A percentile compares a stretch with the other conserved stretches of the same genome.
These are phyloP conservation scores for Candida dajiaensis DNA, from an alignment of 805 yeast genomes.

Conservation along the genomic window DNA sequence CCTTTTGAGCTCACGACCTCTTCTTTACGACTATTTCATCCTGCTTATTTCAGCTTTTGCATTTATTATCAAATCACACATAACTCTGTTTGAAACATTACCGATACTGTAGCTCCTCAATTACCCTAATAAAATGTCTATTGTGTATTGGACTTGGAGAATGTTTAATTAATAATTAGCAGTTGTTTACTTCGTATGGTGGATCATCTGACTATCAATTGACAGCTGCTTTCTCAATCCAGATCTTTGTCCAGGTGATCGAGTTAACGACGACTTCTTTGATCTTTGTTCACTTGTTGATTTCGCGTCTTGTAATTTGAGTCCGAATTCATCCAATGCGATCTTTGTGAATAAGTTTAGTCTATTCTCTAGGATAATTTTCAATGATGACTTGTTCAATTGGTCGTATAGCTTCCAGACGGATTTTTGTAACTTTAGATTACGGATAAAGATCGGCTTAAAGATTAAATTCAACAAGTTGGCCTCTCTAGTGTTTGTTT, in stretches of 20 bases:
- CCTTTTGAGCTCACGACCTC: background rate
- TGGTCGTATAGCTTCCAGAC: constrained; percentile 7
- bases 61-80: too few relatives aligned
- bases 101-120: background rate
- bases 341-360: constrained; percentile 12
- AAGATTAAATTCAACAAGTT: constrained; percentile 13
- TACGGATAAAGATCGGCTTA: constrained; percentile 12
- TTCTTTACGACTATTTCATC: background rate
- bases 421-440: constrained; percentile 8
- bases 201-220: background rate
- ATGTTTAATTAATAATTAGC: too few relatives aligned
- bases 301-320: background rate
- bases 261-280: background rate
- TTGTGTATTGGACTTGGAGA: background rate
- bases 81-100: background rate
- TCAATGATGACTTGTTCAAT: constrained; percentile 8
- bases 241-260: background rate
- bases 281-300: background rate
- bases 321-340: background rate
- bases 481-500: background rate
- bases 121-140: background rate
- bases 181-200: background rate
- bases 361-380: constrained; percentile 14
- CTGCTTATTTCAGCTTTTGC: background rate
- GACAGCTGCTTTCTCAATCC: background rate